phyloP scores from a whole-genome alignment of 1,284 basidiomycete genomes.

The Sparassis latifolia region DNA sequence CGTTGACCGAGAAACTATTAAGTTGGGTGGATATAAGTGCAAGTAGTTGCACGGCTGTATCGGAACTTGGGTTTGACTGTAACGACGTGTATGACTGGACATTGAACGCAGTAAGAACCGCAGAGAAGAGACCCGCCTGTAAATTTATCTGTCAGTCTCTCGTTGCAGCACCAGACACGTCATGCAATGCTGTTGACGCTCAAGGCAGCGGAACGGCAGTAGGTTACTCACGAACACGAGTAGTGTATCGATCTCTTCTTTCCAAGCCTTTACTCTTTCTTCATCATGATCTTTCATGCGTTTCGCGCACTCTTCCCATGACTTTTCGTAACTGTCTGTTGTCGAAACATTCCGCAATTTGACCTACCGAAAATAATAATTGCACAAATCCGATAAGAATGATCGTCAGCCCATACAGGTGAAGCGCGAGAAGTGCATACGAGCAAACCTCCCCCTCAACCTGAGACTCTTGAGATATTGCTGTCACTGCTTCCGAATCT shows the following conservation, averaged over 20 bases:
- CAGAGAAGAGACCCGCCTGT: slow-evolving; percentile 21
- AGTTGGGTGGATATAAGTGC: slow-evolving; percentile 3
- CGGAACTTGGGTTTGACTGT: slow-evolving; percentile 1
- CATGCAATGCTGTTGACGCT: too few species aligned
- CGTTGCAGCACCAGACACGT: too few species aligned
- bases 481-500: too few species aligned
- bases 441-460: too few species aligned
- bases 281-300: slow-evolving; percentile 16
- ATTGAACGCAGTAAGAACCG: slow-evolving; percentile 19
- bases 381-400: too few species aligned
- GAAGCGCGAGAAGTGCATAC: too few species aligned
- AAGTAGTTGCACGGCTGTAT: background rate
- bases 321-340: background rate
- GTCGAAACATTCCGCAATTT: too few species aligned
- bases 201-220: too few species aligned
- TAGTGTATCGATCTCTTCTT: slow-evolving; percentile 18
- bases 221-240: slow-evolving; percentile 15
- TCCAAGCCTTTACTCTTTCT: slow-evolving; percentile 13
- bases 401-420: too few species aligned
- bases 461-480: too few species aligned
- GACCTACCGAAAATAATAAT: too few species aligned
- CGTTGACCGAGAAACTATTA: background rate
- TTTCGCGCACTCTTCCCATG: slow-evolving; percentile 13
- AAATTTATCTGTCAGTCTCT: too few species aligned
- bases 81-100: slow-evolving; percentile 18